These are phyloP conservation scores for Physcomitrium patens DNA, from an alignment of 225 moss, liverwort and hornwort species.

Conservation along the genomic window DNA sequence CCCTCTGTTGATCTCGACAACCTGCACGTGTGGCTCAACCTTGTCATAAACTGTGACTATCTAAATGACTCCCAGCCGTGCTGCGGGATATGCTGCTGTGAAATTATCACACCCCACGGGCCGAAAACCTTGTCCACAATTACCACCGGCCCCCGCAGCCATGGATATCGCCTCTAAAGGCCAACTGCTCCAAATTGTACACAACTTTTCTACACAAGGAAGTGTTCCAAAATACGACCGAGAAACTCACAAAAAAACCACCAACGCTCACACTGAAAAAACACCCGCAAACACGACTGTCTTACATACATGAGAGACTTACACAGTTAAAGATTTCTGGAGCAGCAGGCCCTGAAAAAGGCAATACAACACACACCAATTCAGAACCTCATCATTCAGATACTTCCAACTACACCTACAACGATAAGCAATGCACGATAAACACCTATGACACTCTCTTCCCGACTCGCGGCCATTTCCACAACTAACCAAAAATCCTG, in stretches of 20 bases:
- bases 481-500: neutral
- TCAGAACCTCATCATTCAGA: neutral
- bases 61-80: no score
- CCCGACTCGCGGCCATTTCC: neutral
- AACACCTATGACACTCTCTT: neutral
- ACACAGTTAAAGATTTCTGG: constrained; percentile 84
- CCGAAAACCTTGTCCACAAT: no score
- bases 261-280: no score
- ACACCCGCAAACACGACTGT: no score
- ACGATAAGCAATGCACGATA: constrained; percentile 20
- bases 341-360: constrained; percentile 71
- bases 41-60: no score
- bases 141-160: no score
- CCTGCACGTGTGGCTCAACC: constrained; percentile 36
- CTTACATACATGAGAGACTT: constrained; percentile 13
- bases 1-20: constrained; percentile 86
- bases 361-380: neutral
- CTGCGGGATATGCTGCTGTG: neutral
- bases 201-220: no score
- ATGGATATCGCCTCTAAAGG: no score
- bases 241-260: no score
- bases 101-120: neutral
- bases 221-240: no score
- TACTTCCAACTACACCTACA: neutral
- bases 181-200: no score